Evolutionary conservation across 441 rosid genomes (phyloP), one percentile per base, ranked within the genome.

Genomic region (Populus tomentosa): DNA sequence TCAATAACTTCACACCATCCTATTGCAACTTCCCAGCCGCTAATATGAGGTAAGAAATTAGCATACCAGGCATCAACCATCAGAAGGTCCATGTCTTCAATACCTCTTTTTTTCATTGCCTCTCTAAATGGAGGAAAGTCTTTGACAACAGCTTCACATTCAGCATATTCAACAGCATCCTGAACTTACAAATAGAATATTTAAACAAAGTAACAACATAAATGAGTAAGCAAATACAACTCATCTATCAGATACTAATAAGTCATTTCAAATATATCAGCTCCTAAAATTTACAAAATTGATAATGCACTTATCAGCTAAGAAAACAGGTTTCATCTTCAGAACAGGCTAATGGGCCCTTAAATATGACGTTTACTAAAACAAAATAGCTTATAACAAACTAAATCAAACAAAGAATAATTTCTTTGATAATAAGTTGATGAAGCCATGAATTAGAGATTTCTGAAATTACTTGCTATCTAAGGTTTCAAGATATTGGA

Each of bases 51-150:
- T 3, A 30, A 30, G 32, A 30, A 30, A 30, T 30, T 66, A 69
- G 81, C 90, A 64, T 80, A 93, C 96, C 96, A 91, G 73, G 94
- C 84, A 80, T 91, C 94, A 80, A 91, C 96, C 96, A 91, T 90
- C 74, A 93, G 91, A 53, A 93, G 94, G 70, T 93, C 98, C 93
- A 93, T 90, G 84, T 91, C 96, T 59, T 88, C 94, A 6, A 93
- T 89, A 65, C 98, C 98, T 85, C 98, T 93, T 79, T 89, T 90
- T 88, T 84, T 89, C 94, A 93, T 91, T 70, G 96, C 96, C 84
- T 93, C 96, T 78, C 75, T 81, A 78, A 93, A 93, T 20, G 87
- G 96, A 40, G 91, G 91, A 69, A 87, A 91, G 74, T 85, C 96
- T 83, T 93, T 93, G 63, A 91, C 98, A 78, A 84, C 82, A 64